Evolutionary conservation across 1,284 basidiomycete genomes (phyloP).

Genomic region (Puccinia polysora): DNA sequence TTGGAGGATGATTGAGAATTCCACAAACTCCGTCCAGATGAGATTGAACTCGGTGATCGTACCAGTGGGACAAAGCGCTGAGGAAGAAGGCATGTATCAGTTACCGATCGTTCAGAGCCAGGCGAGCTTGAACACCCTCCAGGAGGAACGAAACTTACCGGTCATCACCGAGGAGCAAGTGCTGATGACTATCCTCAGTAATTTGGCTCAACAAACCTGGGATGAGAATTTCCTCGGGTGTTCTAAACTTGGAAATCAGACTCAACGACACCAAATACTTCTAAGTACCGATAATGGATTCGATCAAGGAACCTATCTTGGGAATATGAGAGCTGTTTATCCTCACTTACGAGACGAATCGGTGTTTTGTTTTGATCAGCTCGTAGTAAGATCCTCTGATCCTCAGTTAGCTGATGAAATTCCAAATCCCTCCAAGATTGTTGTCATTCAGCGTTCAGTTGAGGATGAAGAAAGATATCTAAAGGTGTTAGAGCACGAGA

Average conservation of each 20-base stretch:
- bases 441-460: slow-evolving; percentile 21
- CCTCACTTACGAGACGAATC: slow-evolving; percentile 27
- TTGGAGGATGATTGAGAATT: slow-evolving; percentile 14
- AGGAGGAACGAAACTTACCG: not conserved
- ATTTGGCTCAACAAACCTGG: slow-evolving; percentile 47
- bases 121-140: not conserved
- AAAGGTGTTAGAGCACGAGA: not conserved
- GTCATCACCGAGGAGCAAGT: slow-evolving; percentile 48
- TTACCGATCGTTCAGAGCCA: slow-evolving; percentile 24
- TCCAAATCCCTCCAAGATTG: slow-evolving; percentile 9
- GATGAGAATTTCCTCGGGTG: slow-evolving; percentile 33
- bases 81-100: slow-evolving; percentile 9
- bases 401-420: not conserved
- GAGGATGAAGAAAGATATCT: slow-evolving; percentile 13
- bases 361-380: slow-evolving; percentile 37
- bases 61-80: slow-evolving; percentile 36
- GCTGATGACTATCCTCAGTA: slow-evolving; percentile 46
- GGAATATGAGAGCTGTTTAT: slow-evolving; percentile 24
- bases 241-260: slow-evolving; percentile 11
- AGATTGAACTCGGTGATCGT: slow-evolving; percentile 11
- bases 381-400: slow-evolving; percentile 8
- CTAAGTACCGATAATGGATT: slow-evolving; percentile 38
- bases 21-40: slow-evolving; percentile 6
- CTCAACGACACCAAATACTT: slow-evolving; percentile 11
- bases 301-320: slow-evolving; percentile 34